Base-by-base conservation (phyloP, 139 green algal genomes). In the Coelastrella sp. region DNA sequence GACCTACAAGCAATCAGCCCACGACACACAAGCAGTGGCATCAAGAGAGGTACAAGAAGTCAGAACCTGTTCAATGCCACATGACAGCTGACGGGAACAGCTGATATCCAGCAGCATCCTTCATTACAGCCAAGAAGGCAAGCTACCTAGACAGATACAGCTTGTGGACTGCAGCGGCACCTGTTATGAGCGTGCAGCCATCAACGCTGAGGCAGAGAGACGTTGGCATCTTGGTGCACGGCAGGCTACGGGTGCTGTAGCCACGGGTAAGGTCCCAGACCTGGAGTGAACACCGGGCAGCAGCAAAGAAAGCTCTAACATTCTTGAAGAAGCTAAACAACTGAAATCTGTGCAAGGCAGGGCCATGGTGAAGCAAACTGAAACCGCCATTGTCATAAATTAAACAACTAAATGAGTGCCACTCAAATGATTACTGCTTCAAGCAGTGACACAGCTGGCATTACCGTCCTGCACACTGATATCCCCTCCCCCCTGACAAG, bases 231-330 rank as follows among this genome's bases (percentile, higher is more conserved):
- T 91, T 93, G 81, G 91, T 85, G 84, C 91, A 95, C 0, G 94
- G 90, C 24, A 97, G 60, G 78, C 92, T 94, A 91, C 91, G 90
- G 49, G 89, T 68, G 35, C 92, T 92, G 93, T 91, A 96, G 70
- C 96, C 95, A 0, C 92, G 84, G 0, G 82, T 60, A 15, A 97
- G 93, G 91, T 96, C 95, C 96, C 95, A 97, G 82, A 97, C 79
- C 93, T 89, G 73, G 35, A 65, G 4, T 7, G 3, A 49, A 5
- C 35, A 49, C 35, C 22, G 0, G 14, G 78, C 22, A 76, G 49
- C n/a, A 59, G 56, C 61, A 84, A 17, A 14, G 15, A 17, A 49
- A 49, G 35, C 35, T 49, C 35, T 49, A 49, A 49, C 35, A 49
- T 49, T 5, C 1, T 49, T 49, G 35, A 49, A 3, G 35, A 1